Conservation (phyloP, 192 early-diverging fungal genomes). For the Radiomyces spectabilis region DNA sequence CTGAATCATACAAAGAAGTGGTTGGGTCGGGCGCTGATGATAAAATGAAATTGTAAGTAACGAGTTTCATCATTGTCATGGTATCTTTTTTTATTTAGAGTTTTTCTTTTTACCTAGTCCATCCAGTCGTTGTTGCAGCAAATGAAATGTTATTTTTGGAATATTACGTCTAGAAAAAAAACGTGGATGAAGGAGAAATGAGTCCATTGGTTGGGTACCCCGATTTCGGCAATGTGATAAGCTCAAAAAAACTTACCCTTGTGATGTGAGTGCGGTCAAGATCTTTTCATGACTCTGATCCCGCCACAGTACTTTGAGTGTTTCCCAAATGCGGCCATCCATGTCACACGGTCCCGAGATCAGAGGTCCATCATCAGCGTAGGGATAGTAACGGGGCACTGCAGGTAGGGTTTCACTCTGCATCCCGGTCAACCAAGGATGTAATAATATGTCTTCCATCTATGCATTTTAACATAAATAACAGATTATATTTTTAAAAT, state of each 20-base stretch:
- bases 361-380: too few relatives aligned
- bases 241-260: constrained; percentile 1
- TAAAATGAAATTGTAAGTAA: too few relatives aligned
- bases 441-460: constrained; percentile 14
- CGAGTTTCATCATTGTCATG: too few relatives aligned
- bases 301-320: constrained; percentile 17
- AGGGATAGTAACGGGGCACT: too few relatives aligned
- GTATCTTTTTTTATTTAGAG: too few relatives aligned
- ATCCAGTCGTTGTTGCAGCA: constrained; percentile 8
- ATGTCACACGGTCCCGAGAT: constrained; percentile 3
- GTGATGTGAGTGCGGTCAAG: not conserved
- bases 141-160: constrained; percentile 17
- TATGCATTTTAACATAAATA: not conserved
- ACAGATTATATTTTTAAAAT: too few relatives aligned
- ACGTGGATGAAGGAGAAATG: not conserved
- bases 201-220: not conserved
- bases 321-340: constrained; percentile 19
- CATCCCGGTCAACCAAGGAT: constrained; percentile 17
- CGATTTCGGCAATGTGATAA: not conserved
- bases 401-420: too few relatives aligned
- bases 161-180: constrained; percentile 7
- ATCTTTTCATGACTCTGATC: constrained; percentile 9
- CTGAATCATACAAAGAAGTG: too few relatives aligned
- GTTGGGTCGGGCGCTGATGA: too few relatives aligned
- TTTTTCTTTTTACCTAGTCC: not conserved